phyloP scores from a whole-genome alignment of 1,284 basidiomycete species.

The Malassezia globosa region DNA sequence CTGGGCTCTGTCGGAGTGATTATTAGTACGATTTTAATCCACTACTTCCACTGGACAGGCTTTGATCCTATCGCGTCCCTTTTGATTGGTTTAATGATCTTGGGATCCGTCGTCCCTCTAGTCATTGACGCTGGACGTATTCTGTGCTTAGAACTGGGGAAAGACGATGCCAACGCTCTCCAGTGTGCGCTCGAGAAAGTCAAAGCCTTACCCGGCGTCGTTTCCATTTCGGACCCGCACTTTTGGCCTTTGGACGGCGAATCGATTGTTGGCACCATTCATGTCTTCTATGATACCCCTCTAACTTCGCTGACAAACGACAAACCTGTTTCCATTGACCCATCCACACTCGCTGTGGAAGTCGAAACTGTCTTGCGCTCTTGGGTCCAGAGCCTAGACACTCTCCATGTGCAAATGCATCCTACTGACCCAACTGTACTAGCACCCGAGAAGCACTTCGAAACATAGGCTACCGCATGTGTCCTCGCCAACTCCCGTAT shows the following conservation, averaged over 20 bases:
- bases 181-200: slow-evolving; percentile 63
- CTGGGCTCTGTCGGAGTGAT: slow-evolving; percentile 93
- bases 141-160: slow-evolving; percentile 69
- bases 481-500: too few species aligned
- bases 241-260: slow-evolving; percentile 94
- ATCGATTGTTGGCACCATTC: slow-evolving; percentile 72
- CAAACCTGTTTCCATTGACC: neutral
- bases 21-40: slow-evolving; percentile 85
- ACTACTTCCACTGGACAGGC: slow-evolving; percentile 97
- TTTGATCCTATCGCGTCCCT: slow-evolving; percentile 97
- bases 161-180: slow-evolving; percentile 59
- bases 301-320: neutral
- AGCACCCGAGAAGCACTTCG: too few species aligned
- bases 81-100: slow-evolving; percentile 89
- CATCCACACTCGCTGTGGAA: slow-evolving; percentile 4
- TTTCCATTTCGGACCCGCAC: slow-evolving; percentile 65
- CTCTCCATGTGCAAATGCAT: slow-evolving; percentile 25
- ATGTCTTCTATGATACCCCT: slow-evolving; percentile 19
- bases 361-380: slow-evolving; percentile 28
- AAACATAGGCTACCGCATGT: too few species aligned
- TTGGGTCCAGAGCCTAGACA: slow-evolving; percentile 29
- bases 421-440: neutral
- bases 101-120: slow-evolving; percentile 84
- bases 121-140: slow-evolving; percentile 85
- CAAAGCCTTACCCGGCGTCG: slow-evolving; percentile 57